Evolutionary conservation across 495 filamentous ascomycete genomes (phyloP).

Genomic region (Aspergillus leporis): DNA sequence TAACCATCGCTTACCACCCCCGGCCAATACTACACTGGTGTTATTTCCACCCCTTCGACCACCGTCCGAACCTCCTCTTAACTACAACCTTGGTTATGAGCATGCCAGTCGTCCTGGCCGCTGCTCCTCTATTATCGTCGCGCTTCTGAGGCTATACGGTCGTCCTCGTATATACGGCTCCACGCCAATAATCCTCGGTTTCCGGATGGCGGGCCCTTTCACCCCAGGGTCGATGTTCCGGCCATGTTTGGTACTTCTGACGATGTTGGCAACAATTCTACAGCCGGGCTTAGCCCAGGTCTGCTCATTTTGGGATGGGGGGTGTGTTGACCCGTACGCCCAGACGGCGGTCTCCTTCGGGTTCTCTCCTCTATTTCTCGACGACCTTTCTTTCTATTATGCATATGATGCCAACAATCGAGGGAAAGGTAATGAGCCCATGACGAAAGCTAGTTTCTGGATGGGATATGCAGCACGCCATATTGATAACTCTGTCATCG

Average conservation of each 20-base stretch:
- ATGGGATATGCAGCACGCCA: constrained; percentile 36
- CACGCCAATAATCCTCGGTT: constrained; percentile 10
- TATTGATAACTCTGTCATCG: constrained; percentile 34
- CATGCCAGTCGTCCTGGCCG: constrained; percentile 25
- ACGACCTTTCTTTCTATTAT: constrained; percentile 41
- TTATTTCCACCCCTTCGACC: background rate
- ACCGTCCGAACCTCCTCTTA: background rate
- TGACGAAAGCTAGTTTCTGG: constrained; percentile 47
- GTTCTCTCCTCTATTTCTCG: constrained; percentile 41
- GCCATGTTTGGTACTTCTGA: constrained; percentile 21
- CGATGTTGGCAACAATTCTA: constrained; percentile 23
- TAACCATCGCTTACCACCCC: background rate
- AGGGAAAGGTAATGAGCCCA: constrained; percentile 36
- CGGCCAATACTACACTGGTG: background rate
- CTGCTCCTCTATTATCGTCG: constrained; percentile 19
- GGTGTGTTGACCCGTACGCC: constrained; percentile 45
- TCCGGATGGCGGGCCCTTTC: constrained; percentile 25
- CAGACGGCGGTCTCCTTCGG: constrained; percentile 40
- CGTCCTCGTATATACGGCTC: constrained; percentile 15
- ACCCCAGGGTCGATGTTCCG: constrained; percentile 15
- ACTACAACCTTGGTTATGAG: constrained; percentile 14
- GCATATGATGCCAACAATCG: constrained; percentile 38
- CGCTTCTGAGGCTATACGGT: constrained; percentile 28
- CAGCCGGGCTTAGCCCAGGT: constrained; percentile 30
- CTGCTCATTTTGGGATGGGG: constrained; percentile 42